Evolutionary conservation across 768 basidiomycete genomes (phyloP).

Genomic region (Leccinum variicolor): DNA sequence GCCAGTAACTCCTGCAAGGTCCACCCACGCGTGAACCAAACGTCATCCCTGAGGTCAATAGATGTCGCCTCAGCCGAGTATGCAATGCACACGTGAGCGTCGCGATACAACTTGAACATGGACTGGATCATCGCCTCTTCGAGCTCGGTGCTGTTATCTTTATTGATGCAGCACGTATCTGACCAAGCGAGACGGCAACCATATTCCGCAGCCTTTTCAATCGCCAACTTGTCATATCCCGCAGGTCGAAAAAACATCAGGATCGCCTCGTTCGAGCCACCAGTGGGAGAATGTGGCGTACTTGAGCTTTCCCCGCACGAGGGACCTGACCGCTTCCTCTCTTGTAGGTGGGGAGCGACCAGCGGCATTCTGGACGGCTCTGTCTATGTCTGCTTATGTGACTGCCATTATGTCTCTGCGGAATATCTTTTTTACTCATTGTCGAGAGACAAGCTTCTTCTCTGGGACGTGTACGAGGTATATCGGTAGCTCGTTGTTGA

Average conservation of each 20-base stretch:
- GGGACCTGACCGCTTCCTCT: slow-evolving; percentile 23
- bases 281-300: slow-evolving; percentile 29
- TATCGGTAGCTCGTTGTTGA: slow-evolving; percentile 30
- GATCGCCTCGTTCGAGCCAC: slow-evolving; percentile 29
- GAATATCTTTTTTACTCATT: slow-evolving; percentile 31
- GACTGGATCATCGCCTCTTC: slow-evolving; percentile 34
- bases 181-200: slow-evolving; percentile 30
- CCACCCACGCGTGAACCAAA: slow-evolving; percentile 33
- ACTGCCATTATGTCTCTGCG: slow-evolving; percentile 23
- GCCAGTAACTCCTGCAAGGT: slow-evolving; percentile 30
- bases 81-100: slow-evolving; percentile 29
- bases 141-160: slow-evolving; percentile 33
- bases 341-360: slow-evolving; percentile 26
- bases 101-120: slow-evolving; percentile 34
- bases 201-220: slow-evolving; percentile 24
- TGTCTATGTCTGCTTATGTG: slow-evolving; percentile 25
- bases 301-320: slow-evolving; percentile 23
- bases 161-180: slow-evolving; percentile 35
- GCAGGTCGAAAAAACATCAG: slow-evolving; percentile 27
- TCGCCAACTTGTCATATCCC: slow-evolving; percentile 24
- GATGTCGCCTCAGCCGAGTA: slow-evolving; percentile 31
- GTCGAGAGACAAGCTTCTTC: slow-evolving; percentile 26
- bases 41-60: slow-evolving; percentile 20
- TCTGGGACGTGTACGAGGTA: slow-evolving; percentile 27
- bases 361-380: slow-evolving; percentile 13